A percentile compares a stretch with the other conserved stretches of the same genome.
Conservation (phyloP, 108 stramenopile genomes). For the Fistulifera pelliculosa region DNA sequence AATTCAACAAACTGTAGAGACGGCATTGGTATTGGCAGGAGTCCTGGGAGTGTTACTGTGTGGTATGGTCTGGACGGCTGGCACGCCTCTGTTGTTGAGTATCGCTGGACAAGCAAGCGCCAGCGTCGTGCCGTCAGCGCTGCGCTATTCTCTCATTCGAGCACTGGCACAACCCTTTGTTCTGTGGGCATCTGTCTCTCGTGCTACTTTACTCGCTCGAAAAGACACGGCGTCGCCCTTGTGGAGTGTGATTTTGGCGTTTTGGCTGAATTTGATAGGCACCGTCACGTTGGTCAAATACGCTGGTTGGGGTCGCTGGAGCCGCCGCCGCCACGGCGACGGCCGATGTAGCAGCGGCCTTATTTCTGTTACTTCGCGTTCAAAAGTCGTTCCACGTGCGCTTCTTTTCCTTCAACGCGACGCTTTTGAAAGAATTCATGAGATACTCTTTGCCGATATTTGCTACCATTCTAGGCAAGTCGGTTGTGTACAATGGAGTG, state of each 20-base stretch:
- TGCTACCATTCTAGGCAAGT: slow-evolving; percentile 8
- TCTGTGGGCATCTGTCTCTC: slow-evolving; percentile 18
- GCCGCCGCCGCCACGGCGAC: slow-evolving; percentile 15
- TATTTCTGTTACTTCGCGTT: slow-evolving; percentile 5
- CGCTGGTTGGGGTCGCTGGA: slow-evolving; percentile 11
- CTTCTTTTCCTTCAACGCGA: background rate
- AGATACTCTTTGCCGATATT: slow-evolving; percentile 8
- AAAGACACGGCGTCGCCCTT: slow-evolving; percentile 16
- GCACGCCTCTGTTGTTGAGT: background rate
- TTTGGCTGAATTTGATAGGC: slow-evolving; percentile 10
- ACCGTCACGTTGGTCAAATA: slow-evolving; percentile 3
- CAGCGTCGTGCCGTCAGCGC: slow-evolving; percentile 13
- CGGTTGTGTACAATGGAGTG: slow-evolving; percentile 12
- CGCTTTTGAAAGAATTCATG: background rate
- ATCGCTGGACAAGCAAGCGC: slow-evolving; percentile 12
- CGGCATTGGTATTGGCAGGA: slow-evolving; percentile 7
- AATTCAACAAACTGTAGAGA: slow-evolving; percentile 1
- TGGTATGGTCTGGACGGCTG: background rate
- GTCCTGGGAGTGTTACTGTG: slow-evolving; percentile 10
- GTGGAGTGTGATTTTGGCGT: slow-evolving; percentile 11
- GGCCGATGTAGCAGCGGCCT: slow-evolving; percentile 12
- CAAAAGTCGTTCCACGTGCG: background rate
- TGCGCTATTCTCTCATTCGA: slow-evolving; percentile 19
- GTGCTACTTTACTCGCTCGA: slow-evolving; percentile 15
- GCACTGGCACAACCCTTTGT: slow-evolving; percentile 14